Percentiles rank a stretch among this genome's conserved stretches.
These are phyloP conservation scores for Fraxinus americana DNA, from an alignment of 257 asterid species.

Conservation along the genomic window DNA sequence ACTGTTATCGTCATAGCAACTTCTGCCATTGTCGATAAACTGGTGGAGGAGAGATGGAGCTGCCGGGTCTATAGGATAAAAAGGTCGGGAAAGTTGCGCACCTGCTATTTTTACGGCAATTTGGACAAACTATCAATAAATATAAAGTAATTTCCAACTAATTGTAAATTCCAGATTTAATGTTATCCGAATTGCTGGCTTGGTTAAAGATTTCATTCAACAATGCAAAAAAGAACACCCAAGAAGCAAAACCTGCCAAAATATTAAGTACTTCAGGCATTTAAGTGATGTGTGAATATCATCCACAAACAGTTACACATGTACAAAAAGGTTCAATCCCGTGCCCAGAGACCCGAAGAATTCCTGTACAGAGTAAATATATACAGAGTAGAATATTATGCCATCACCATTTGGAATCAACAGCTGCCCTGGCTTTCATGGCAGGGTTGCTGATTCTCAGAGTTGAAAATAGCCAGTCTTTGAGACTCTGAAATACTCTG, in stretches of 20 bases:
- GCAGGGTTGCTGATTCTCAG: slow-evolving; percentile 40
- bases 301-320: not conserved
- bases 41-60: no score
- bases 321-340: not conserved
- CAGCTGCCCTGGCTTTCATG: not conserved
- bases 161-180: not conserved
- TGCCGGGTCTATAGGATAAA: no score
- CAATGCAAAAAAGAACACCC: not conserved
- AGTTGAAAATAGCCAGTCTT: slow-evolving; percentile 58
- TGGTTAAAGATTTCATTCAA: not conserved
- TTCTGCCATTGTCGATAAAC: no score
- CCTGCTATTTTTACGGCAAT: no score
- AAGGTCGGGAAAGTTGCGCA: no score
- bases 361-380: not conserved
- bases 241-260: no score
- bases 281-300: not conserved
- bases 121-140: no score
- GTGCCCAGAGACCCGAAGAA: not conserved
- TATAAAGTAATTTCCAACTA: not conserved
- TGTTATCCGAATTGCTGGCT: not conserved
- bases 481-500: slow-evolving; percentile 64
- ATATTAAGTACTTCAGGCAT: not conserved
- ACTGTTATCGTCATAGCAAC: no score
- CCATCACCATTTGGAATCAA: not conserved
- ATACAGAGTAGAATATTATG: not conserved